Evolutionary conservation across 2,329 filamentous ascomycete species (phyloP), one percentile per base, ranked within the genome.

Genomic region (Sclerotinia trifoliorum): DNA sequence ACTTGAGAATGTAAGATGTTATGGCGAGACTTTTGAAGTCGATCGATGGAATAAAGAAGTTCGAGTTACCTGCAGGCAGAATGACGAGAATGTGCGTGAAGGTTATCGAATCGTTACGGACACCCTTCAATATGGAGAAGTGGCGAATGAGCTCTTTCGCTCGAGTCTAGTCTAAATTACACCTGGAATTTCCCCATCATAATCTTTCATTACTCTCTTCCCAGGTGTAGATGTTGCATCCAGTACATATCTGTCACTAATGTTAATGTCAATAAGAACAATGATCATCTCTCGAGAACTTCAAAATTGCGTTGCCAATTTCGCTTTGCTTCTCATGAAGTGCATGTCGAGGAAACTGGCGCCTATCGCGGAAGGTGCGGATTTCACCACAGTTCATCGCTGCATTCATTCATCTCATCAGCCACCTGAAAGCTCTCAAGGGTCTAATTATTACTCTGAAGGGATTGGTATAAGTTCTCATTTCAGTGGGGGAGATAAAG

Each of bases 11-110:
- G 52, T 48, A 19, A 68, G 71, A 42, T 68, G 39, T 8, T 75
- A 70, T 69, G 71, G 72, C 2, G 68, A 73, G 21, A 63, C 56
- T 26, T 69, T 74, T 17, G 67, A 70, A 19, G 46, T 73, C 11
- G 69, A 73, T 48, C 64, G 71, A 57, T 65, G 64, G 32, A 56
- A 56, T 15, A 60, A 55, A 15, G 71, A 69, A 19, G 29, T 69
- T 52, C 32, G 32, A 39, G 65, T 71, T 8, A 73, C 49, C 15
- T 73, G 71, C 63, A 65, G 70, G 51, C 68, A 70, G 56, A 70
- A 71, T 32, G 46, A 62, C 17, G 48, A 55, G 24, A 52, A 52
- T 15, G 11, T 44, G 17, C 48, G 56, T 21, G 65, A 26, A 13
- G 65, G 65, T 10, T 35, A 62, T 26, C 32, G 56, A 15, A 52